Base-by-base conservation (phyloP, 2,329 filamentous ascomycete species). In the Madurella fahalii region DNA sequence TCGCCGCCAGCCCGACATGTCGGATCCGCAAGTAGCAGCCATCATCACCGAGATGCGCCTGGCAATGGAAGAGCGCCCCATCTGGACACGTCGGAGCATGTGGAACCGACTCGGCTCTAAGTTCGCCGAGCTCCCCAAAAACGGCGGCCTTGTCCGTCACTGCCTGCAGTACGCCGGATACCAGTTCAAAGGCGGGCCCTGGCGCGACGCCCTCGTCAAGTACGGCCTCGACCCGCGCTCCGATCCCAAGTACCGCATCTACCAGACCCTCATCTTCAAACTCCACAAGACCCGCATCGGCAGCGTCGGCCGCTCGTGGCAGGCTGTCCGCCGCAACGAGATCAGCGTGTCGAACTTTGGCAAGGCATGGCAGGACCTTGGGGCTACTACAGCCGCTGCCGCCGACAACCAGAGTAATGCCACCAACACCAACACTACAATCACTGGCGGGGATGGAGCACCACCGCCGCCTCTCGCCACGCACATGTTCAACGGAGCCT, bases 181-280 rank as follows among this genome's bases (percentile, higher is more conserved):
- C 72, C 90, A 92, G 71, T 96, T 97, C 77, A 87, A 88, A 56
- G 90, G 88, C 18, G 94, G 94, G 0, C 92, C 94, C 0, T 99
- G 90, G 87, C 83, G 90, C 59, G 92, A 97, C 69, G 86, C 89
- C 2, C 84, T 96, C 51, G 83, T 96, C 59, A 84, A 81, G 45
- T 94, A 92, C 69, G 93, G 93, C 9, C 72, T 95, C 17, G 94
- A 99, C 67, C 94, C 94, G 2, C 83, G 94, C 37, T 80, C 74
- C 13, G 86, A 92, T 58, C 84, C 89, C 0, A 80, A 84, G 52
- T 92, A 87, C 67, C 86, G 91, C 34, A 76, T 84, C 52, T 97
- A 95, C 69, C 94, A 99, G 71, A 95, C 90, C 0, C 77, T 96
- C 59, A 87, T 90, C 72, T 95, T 96, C 74, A 89, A 91, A 66